Percentiles rank a stretch among this genome's conserved stretches.
Conservation (phyloP, 371 early-diverging fungal genomes). For the Smittium culicis region DNA sequence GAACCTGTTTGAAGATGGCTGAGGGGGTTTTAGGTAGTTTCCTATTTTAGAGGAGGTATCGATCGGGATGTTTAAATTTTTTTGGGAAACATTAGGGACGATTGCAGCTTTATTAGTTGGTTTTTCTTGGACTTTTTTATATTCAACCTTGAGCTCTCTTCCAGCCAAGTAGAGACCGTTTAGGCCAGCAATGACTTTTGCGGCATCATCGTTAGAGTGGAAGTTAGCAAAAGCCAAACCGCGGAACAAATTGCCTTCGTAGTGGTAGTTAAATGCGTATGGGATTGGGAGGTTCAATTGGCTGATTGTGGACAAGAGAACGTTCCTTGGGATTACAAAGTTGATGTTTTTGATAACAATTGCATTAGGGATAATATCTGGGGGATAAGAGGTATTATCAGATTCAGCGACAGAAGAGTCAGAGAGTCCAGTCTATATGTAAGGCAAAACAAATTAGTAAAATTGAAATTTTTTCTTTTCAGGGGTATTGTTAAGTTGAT, state of each 20-base stretch:
- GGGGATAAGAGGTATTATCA: slow-evolving; percentile 16
- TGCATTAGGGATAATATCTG: slow-evolving; percentile 50
- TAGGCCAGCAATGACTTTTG: slow-evolving; percentile 45
- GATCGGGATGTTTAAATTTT: neutral
- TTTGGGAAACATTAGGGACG: neutral
- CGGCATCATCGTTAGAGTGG: slow-evolving; percentile 57
- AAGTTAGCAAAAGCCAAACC: slow-evolving; percentile 75
- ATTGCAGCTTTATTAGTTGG: neutral
- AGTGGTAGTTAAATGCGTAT: slow-evolving; percentile 69
- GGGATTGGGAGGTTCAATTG: slow-evolving; percentile 53
- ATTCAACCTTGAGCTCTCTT: slow-evolving; percentile 64
- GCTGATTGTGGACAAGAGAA: slow-evolving; percentile 47
- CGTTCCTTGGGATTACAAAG: slow-evolving; percentile 60
- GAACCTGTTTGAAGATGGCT: neutral
- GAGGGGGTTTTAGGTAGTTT: neutral
- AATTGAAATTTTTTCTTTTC: too few relatives aligned
- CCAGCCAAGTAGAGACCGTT: slow-evolving; percentile 57
- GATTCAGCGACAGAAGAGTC: neutral
- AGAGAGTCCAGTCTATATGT: neutral
- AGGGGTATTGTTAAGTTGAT: too few relatives aligned
- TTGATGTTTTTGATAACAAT: slow-evolving; percentile 75
- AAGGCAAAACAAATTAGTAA: too few relatives aligned
- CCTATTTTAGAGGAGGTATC: neutral
- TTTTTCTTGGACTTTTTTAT: slow-evolving; percentile 38
- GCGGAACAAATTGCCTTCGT: slow-evolving; percentile 62